Base-by-base conservation (phyloP, 768 basidiomycete genomes). In the Epithele typhae region DNA sequence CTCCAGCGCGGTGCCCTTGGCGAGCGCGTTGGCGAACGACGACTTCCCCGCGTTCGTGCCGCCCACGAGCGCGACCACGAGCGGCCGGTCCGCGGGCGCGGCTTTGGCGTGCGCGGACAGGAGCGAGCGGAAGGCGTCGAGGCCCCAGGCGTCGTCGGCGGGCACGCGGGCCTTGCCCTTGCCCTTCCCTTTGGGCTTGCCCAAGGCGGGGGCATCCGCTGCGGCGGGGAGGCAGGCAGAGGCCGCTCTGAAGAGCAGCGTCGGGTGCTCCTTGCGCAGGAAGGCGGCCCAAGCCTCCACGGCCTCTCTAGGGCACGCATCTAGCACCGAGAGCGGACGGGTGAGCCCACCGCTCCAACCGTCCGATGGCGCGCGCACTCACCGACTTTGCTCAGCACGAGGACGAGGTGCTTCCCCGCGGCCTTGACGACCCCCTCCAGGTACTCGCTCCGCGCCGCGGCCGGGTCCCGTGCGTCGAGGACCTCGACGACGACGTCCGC, bases 371-470 rank as follows among this genome's bases (percentile, higher is more conserved):
- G n/a, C 25, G 17, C 18, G 45, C 39, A 72, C 84, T 47, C 56
- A 90, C 92, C 92, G 54, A 85, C 84, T 71, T 96, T 96, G 64
- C 87, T 94, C 44, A 96, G 64, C 15, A 94, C 71, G n/a, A 92
- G 65, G 17, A 84, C 55, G 11, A 85, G 65, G 62, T 65, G 72
- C 57, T 75, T 75, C 49, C 64, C 76, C 33, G 50, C 62, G 36
- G 62, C 70, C 36, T 68, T 68, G 27, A 64, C 64, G 17, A 68
- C 65, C 39, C 83, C 63, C 60, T 93, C 89, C 40, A 91, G 46
- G 48, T 75, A 73, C 25, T 63, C 61, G 57, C 84, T 88, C 41
- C 91, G 74, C 60, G 77, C 82, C 17, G 86, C 72, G 10, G 78
- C 62, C 10, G 93, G 92, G 62, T 95, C 93, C 39, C 91, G 75